phyloP scores from a whole-genome alignment of 2,329 filamentous ascomycete species.

The Aspergillus chevalieri region DNA sequence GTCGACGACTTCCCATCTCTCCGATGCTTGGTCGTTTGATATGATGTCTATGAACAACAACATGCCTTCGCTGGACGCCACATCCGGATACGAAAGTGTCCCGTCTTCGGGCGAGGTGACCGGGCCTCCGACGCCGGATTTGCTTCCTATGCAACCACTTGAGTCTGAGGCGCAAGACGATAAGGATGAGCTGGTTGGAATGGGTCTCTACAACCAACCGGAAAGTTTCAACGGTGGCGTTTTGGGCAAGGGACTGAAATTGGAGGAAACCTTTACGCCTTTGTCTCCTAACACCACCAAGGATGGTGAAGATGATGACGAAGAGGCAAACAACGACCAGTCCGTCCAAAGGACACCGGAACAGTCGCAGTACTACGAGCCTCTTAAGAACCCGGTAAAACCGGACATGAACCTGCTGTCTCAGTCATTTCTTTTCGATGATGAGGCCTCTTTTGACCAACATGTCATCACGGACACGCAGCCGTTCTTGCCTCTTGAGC shows the following conservation, averaged over 20 bases:
- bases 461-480: slow-evolving; percentile 17
- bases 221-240: slow-evolving; percentile 54
- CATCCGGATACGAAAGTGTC: slow-evolving; percentile 28
- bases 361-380: slow-evolving; percentile 7
- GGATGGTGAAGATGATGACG: slow-evolving; percentile 46
- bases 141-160: slow-evolving; percentile 32
- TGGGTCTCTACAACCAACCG: slow-evolving; percentile 73
- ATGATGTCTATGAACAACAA: slow-evolving; percentile 28
- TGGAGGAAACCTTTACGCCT: slow-evolving; percentile 71
- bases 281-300: slow-evolving; percentile 57
- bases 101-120: slow-evolving; percentile 30
- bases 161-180: slow-evolving; percentile 50
- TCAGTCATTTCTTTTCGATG: slow-evolving; percentile 30
- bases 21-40: slow-evolving; percentile 27
- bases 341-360: slow-evolving; percentile 5
- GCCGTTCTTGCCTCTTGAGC: slow-evolving; percentile 21
- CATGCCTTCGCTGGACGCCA: slow-evolving; percentile 24
- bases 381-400: slow-evolving; percentile 17
- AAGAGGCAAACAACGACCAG: slow-evolving; percentile 3
- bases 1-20: slow-evolving; percentile 17
- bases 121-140: slow-evolving; percentile 33
- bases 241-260: slow-evolving; percentile 66
- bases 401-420: slow-evolving; percentile 16
- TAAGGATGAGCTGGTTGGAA: slow-evolving; percentile 70
- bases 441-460: slow-evolving; percentile 22